Evolutionary conservation across 2,329 filamentous ascomycete genomes (phyloP), one percentile per base, ranked within the genome.

Genomic region (Nemania serpens): DNA sequence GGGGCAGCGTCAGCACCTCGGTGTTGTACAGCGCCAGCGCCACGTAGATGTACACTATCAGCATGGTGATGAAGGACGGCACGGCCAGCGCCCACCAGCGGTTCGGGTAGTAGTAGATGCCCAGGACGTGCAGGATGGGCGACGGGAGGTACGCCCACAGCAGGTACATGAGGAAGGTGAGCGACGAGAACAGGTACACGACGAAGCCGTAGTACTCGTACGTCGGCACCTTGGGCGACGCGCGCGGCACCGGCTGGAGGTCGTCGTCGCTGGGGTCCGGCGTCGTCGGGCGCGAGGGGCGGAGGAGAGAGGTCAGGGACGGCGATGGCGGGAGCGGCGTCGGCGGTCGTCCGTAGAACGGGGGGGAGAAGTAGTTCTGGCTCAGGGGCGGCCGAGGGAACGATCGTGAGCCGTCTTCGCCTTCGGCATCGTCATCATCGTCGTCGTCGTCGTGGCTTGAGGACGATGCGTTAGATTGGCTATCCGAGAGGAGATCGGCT

Each of bases 131-230:
- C 45, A 99, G 83, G 74, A 98, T 93, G 0, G 93, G 93, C 22
- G 90, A 91, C 0, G 95, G 95, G 5, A 98, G 87, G 77, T 95
- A 98, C 13, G 90, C 90, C 95, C 93, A 97, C 11, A 88, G 79
- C 13, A 88, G 78, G 74, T 86, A 90, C 71, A 85, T 82, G 73
- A 90, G 80, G 74, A 98, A 98, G 1, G 87, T 87, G 53, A 95
- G 81, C 20, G 89, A 91, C 64, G 90, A 93, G 73, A 94, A 91
- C 41, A 99, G 84, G 79, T 99, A 98, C 51, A 99, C 85, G 55
- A 96, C 94, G 78, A 99, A 99, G 74, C 95, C 95, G 75, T 98
- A 98, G 84, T 98, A 99, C 75, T 99, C 95, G 79, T 99, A 98
- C 0, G 95, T 99, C n/a, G 95, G 95, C 2, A 99, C 93, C 74